phyloP scores from a whole-genome alignment of 768 basidiomycete genomes.

The Tricholoma sp. region DNA sequence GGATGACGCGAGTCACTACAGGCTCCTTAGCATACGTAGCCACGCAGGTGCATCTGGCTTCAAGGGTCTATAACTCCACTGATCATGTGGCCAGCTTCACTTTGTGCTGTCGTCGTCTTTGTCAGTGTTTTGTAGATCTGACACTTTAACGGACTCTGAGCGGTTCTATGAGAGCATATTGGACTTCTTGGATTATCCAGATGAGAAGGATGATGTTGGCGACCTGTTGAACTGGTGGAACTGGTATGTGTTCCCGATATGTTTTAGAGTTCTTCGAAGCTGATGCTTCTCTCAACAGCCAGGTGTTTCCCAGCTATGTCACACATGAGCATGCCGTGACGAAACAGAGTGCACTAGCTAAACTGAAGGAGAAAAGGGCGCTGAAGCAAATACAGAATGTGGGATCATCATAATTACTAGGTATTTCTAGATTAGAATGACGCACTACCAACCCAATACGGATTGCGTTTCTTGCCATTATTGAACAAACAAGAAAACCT shows the following conservation, averaged over 20 bases:
- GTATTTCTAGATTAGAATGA: neutral
- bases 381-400: neutral
- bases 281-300: neutral
- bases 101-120: constrained; percentile 5
- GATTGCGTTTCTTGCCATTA: neutral
- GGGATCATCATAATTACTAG: neutral
- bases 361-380: neutral
- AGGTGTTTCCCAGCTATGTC: neutral
- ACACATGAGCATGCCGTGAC: neutral
- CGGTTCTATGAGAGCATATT: constrained; percentile 2
- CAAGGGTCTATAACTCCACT: neutral
- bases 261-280: neutral
- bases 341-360: neutral
- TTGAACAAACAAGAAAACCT: neutral
- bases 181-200: neutral
- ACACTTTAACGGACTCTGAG: constrained; percentile 3
- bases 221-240: constrained; percentile 5
- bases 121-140: neutral
- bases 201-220: neutral
- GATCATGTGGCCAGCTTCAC: neutral
- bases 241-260: neutral
- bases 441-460: neutral
- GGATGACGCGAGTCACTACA: constrained; percentile 12
- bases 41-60: constrained; percentile 4
- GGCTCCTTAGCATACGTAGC: neutral